Conservation (phyloP, 805 yeast genomes). For the Candida berthetii region DNA sequence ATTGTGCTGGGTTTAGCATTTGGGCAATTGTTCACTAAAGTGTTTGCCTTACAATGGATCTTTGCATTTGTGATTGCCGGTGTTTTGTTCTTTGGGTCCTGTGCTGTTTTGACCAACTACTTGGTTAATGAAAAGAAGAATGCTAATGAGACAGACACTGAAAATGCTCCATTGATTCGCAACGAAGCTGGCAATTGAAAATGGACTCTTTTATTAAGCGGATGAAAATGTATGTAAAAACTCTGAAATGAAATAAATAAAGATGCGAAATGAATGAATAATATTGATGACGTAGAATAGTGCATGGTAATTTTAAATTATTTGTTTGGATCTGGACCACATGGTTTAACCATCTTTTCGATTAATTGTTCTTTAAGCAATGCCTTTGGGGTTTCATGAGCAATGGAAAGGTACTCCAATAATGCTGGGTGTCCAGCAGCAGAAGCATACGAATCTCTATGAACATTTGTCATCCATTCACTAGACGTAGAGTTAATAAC, state of each 20-base stretch:
- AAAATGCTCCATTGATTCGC: constrained; percentile 33
- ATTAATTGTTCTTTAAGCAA: constrained; percentile 25
- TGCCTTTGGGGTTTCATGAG: constrained; percentile 37
- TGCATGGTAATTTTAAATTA: no score
- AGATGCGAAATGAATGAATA: background rate
- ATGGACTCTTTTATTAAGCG: no score
- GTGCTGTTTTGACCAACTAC: constrained; percentile 30
- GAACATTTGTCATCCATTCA: constrained; percentile 65
- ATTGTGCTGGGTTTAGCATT: constrained; percentile 62
- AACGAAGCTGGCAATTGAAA: constrained; percentile 1
- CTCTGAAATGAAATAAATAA: no score
- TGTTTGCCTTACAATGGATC: constrained; percentile 80
- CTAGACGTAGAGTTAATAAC: constrained; percentile 1
- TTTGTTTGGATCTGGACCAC: constrained; percentile 9
- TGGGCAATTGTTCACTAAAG: constrained; percentile 61
- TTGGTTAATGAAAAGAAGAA: constrained; percentile 22
- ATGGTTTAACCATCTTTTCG: constrained; percentile 33
- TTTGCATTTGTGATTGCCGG: constrained; percentile 69
- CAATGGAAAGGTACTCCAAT: constrained; percentile 47
- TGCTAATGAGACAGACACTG: constrained; percentile 13
- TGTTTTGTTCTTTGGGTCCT: constrained; percentile 43
- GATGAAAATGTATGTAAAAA: no score
- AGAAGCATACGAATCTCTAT: constrained; percentile 60
- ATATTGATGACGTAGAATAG: no score
- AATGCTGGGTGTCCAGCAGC: constrained; percentile 53